These are phyloP conservation scores for Oryza nivara DNA, from an alignment of 176 grass and related monocot genomes.

Conservation along the genomic window DNA sequence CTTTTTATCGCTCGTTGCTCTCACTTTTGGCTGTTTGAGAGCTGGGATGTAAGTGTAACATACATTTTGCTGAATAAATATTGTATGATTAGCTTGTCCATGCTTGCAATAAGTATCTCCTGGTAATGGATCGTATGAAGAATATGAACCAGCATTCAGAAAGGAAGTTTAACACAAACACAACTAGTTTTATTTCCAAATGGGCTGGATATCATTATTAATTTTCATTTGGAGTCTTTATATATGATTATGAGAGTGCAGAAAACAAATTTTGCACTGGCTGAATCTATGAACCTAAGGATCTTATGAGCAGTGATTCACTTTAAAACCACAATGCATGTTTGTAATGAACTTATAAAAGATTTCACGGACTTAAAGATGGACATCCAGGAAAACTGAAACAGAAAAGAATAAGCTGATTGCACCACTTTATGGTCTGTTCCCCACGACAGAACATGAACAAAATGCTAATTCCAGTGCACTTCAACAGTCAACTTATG, in stretches of 20 bases:
- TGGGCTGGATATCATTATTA: background rate
- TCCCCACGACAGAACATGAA: background rate
- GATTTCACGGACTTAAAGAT: background rate
- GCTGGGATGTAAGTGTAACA: conserved; percentile 27
- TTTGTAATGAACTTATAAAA: background rate
- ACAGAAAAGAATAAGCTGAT: background rate
- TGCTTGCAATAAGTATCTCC: background rate
- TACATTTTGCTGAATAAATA: conserved; percentile 13
- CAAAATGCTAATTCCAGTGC: conserved; percentile 21
- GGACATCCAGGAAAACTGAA: background rate
- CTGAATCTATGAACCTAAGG: background rate
- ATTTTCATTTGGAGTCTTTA: background rate
- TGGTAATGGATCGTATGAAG: background rate
- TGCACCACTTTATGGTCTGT: no score
- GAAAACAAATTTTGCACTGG: background rate
- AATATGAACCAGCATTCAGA: conserved; percentile 4
- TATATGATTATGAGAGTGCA: background rate
- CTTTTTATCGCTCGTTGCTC: conserved; percentile 1
- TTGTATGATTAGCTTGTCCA: conserved; percentile 7
- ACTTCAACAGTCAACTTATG: background rate
- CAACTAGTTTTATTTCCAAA: background rate
- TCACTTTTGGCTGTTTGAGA: conserved; percentile 25
- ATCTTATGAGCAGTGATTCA: background rate
- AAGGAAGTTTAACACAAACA: background rate
- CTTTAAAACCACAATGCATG: background rate